phyloP scores from a whole-genome alignment of 805 yeast genomes.

The Millerozyma acaciae region DNA sequence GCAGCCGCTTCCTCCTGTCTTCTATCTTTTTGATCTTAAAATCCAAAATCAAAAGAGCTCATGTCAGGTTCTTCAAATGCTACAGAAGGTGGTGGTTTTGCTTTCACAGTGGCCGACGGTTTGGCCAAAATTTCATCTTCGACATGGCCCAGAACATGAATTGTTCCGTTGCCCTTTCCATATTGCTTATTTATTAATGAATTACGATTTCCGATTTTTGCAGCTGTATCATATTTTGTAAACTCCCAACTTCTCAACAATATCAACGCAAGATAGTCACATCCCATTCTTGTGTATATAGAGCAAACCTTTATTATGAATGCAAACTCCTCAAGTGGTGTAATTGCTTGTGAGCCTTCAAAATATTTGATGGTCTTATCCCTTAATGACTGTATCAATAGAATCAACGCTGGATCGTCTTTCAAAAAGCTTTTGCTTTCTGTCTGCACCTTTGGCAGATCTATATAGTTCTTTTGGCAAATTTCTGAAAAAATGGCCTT shows the following conservation, averaged over 20 bases:
- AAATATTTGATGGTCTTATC: conserved; percentile 47
- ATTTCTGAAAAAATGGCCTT: conserved; percentile 17
- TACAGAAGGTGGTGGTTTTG: conserved; percentile 44
- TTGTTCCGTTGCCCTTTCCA: neutral
- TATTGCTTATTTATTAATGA: neutral
- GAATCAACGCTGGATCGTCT: conserved; percentile 79
- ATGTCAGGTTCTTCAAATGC: conserved; percentile 71
- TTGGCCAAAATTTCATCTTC: neutral
- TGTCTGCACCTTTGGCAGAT: conserved; percentile 10
- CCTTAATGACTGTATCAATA: conserved; percentile 61
- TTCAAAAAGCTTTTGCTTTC: conserved; percentile 39
- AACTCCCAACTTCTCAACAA: conserved; percentile 70
- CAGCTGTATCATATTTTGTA: conserved; percentile 12
- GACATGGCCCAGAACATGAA: neutral
- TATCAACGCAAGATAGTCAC: conserved; percentile 70
- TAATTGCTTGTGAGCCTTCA: conserved; percentile 45
- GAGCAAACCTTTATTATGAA: conserved; percentile 60
- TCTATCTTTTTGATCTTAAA: conserved; percentile 7
- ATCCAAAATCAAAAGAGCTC: conserved; percentile 61
- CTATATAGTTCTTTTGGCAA: conserved; percentile 13
- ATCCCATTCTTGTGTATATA: conserved; percentile 85
- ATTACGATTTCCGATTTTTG: conserved; percentile 7
- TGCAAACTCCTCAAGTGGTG: conserved; percentile 49
- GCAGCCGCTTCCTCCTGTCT: neutral
- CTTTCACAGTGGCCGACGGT: neutral